Base-by-base conservation (phyloP, 306 rosid genomes). In the Aeschynomene evenia region DNA sequence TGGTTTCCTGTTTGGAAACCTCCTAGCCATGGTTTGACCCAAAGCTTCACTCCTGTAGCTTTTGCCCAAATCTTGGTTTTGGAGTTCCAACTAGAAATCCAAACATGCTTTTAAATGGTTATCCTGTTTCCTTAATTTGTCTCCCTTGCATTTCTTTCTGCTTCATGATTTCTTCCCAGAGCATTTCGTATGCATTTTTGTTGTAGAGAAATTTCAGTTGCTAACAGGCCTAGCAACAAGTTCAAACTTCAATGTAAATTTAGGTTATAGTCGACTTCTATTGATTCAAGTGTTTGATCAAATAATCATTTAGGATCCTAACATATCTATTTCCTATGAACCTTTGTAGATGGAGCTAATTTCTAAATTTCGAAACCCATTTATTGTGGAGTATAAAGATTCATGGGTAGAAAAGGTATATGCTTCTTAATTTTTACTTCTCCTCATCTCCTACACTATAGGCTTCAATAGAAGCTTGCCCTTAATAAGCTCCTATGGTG, bases 391-490 rank as follows among this genome's bases (percentile, higher is more conserved):
- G 83, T 95, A 95, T 82, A 95, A 95, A 78, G 99, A 95, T 87
- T 95, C 99, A 29, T 95, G 99, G 99, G 99, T 95, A 14, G 99
- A 95, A 81, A 95, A 91, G 97, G 99, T 91, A 84, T 58, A 22
- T 67, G 34, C 53, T 57, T 48, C 69, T 39, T 66, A 51, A 3
- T 21, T 37, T 70, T 49, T 50, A 31, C 66, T 5, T 74, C 48
- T 20, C 12, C 68, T 63, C 15, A n/a, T 58, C 55, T 70, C 53
- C 43, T 70, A 22, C 29, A 21, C 55, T 39, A 68, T 26, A 50
- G 63, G 46, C 37, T 63, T 69, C 64, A 29, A 21, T 29, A 26
- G 59, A 43, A 50, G 72, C 36, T 61, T 72, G 29, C 60, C 16
- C 7, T 57, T 28, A n/a, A 22, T 53, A 56, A 73, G 77, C 74